Evolutionary conservation across 768 basidiomycete genomes (phyloP), one percentile per base, ranked within the genome.

Genomic region (Galerina marginata): DNA sequence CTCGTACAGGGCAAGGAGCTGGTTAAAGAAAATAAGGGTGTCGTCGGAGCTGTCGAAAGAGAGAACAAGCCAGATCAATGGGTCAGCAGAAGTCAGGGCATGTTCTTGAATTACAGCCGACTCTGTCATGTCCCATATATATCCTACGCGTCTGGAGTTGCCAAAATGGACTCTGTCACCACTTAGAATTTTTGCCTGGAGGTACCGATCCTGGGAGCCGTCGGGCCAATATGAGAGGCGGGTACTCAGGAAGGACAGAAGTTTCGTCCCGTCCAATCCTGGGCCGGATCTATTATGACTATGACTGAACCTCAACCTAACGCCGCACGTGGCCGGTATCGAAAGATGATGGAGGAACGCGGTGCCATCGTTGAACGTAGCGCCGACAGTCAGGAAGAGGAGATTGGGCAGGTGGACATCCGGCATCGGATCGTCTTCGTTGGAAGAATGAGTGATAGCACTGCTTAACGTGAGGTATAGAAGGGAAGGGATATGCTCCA

Each of bases 131-230:
- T 69, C 65, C 70, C 68, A 71, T 6, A 64, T 58, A 45, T 62
- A 56, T 14, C 70, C 70, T 46, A 68, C 62, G 23, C 66, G 66
- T 42, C 50, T 58, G 9, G 65, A 67, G 42, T 71, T 71, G 14
- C 68, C 67, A 37, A 71, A 71, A 60, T 69, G 65, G 33, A 71
- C 67, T 40, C 67, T 61, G 45, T 66, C 52, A 4, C 66, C 65
- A 45, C 61, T 67, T 15, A 71, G 63, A 43, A 68, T 56, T 42
- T 69, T 69, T 12, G 69, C 68, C 53, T 69, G 70, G 11, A 69
- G 48, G 45, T 68, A 71, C 1, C 65, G 68, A 50, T 61, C 39
- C 4, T 38, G 44, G 1, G 51, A 50, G n/a, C 58, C 52, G 3
- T 49, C 52, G n/a, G 65, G 65, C 61, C 65, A 66, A 26, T 59